Base-by-base conservation (phyloP, 2,329 filamentous ascomycete genomes). In the Colletotrichum viniferum region DNA sequence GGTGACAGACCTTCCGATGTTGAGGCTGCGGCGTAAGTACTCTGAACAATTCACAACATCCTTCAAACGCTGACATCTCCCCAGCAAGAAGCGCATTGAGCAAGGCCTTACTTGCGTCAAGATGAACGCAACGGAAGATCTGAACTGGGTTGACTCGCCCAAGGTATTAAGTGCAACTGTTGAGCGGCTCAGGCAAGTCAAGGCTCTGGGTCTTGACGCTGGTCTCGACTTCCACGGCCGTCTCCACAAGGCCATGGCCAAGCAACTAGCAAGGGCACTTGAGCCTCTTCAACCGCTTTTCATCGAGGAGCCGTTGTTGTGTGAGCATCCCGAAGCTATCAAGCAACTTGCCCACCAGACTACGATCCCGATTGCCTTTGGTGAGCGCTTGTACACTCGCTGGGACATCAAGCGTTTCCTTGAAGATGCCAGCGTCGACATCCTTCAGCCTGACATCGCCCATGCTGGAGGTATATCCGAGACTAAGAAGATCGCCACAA, bases 191-290 rank as follows among this genome's bases (percentile, higher is more conserved):
- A 89, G 90, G 80, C 86, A 88, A 0, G 92, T 94, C 34, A 94
- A 93, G 81, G 85, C 86, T 0, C 83, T 93, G 0, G 92, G 92
- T 4, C 88, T 94, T 79, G 92, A 94, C 76, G 92, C 88, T 5
- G 93, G 90, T 5, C 87, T 94, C 56, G 93, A 94, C 79, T 94
- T 94, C 84, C 93, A 94, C 80, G 93, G 92, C 30, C 88, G 92
- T 34, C 84, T 94, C 9, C 92, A 94, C 84, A 92, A 92, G 77
- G 91, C 92, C 24, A 94, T 94, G 92, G 92, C 92, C 4, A 93
- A 93, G 79, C 92, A 94, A 79, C 87, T 94, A 8, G 92, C 91
- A 9, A 88, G 88, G 77, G 86, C 88, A 1, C 86, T 94, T 1
- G 92, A 93, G 79, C 91, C 91, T 0, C 87, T 93, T 78, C 86